phyloP scores from a whole-genome alignment of 1,284 basidiomycete species.

The Wallemia ichthyophaga region DNA sequence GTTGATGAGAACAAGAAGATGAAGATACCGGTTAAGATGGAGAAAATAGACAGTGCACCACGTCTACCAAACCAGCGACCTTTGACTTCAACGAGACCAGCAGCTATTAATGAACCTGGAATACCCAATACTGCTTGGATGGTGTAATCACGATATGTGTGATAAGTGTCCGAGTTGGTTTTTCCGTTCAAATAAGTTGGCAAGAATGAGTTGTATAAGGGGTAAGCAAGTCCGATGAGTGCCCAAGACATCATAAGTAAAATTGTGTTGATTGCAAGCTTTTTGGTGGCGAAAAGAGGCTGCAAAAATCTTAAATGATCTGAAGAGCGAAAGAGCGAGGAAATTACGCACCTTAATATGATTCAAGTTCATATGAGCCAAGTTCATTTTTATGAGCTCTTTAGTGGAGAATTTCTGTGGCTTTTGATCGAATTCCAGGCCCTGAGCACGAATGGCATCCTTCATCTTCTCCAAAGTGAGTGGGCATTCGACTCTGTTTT shows the following conservation, averaged over 20 bases:
- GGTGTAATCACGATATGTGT: slow-evolving; percentile 16
- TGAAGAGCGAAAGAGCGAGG: too few relatives aligned
- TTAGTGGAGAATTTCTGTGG: slow-evolving; percentile 10
- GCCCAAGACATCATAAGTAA: slow-evolving; percentile 18
- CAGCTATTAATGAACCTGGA: slow-evolving; percentile 28
- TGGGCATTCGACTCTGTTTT: slow-evolving; percentile 22
- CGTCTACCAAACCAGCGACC: slow-evolving; percentile 10
- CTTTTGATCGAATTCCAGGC: slow-evolving; percentile 6
- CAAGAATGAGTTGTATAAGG: slow-evolving; percentile 7
- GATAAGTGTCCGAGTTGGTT: slow-evolving; percentile 11
- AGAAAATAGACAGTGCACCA: slow-evolving; percentile 12
- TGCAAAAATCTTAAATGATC: too few relatives aligned
- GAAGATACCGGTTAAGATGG: slow-evolving; percentile 22
- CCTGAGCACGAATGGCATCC: slow-evolving; percentile 10
- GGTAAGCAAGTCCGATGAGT: neutral
- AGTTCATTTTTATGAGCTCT: slow-evolving; percentile 16
- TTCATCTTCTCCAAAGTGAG: slow-evolving; percentile 21
- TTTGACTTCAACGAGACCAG: slow-evolving; percentile 24
- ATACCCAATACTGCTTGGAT: slow-evolving; percentile 21
- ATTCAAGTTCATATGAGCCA: slow-evolving; percentile 21
- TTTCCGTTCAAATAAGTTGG: slow-evolving; percentile 22
- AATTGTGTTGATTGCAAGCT: slow-evolving; percentile 23
- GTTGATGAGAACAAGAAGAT: slow-evolving; percentile 31
- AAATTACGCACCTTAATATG: slow-evolving; percentile 16
- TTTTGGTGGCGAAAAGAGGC: slow-evolving; percentile 23